Evolutionary conservation across 352 stramenopile species (phyloP), one percentile per base, ranked within the genome.

Genomic region (Blastocystis sp.): DNA sequence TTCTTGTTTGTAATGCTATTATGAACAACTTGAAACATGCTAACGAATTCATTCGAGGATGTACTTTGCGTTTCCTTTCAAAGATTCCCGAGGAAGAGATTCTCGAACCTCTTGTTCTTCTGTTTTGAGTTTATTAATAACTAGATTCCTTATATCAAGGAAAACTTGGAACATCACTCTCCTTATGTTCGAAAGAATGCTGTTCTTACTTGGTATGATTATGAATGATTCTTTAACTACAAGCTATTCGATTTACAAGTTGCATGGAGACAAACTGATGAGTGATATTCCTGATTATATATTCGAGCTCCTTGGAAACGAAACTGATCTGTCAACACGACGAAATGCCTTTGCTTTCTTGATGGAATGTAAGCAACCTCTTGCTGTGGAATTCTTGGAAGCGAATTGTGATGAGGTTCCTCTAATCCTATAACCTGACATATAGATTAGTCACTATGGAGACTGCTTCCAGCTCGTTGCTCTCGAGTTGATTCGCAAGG

Each of bases 331-430:
- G 4, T 93, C 93, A 73, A 94, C 96, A 27, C 93, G 96, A 64
- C 94, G 97, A 79, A 99, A 99, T 91, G 97, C 97, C 35, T 99
- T 99, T 92, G 91, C 99, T 64, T 99, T 99, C 96, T 94, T 99
- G 24, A 99, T 98, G 93, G 97, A 99, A 90, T 98, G 98, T 90
- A 94, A 95, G 9, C 96, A 99, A 91, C 95, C 97, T 78, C 89
- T 96, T 22, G 97, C 97, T 0, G 97, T 99, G 90, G 95, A 98
- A 70, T 99, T 98, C 91, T 62, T 89, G 15, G 78, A 89, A 35
- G 40, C 37, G 24, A 89, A 89, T 44, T 76, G 60, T 42, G 78
- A 89, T 53, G 66, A 89, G 17, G 76, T 78, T 56, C 48, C 11
- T 78, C 27, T 42, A 19, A 19, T 48, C 13, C 44, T 40, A 17